Conservation (phyloP, 2,329 filamentous ascomycete species). For the Phoma sp. region DNA sequence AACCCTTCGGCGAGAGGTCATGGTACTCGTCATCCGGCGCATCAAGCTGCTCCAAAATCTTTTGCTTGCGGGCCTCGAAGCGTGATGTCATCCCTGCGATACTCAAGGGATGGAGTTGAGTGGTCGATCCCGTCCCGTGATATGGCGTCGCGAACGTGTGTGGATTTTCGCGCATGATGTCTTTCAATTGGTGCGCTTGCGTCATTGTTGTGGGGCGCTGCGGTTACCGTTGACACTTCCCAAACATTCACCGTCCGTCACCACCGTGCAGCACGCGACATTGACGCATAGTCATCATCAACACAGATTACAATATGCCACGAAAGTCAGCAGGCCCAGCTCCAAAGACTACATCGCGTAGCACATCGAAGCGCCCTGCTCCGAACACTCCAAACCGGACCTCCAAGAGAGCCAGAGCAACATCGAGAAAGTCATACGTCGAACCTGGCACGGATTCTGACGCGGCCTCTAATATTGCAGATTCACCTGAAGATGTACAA, state of each 20-base stretch:
- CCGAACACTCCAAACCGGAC: conserved; percentile 41
- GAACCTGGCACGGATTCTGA: conserved; percentile 40
- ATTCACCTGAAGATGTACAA: conserved; percentile 22
- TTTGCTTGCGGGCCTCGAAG: conserved; percentile 67
- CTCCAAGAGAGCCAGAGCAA: conserved; percentile 46
- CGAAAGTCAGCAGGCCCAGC: conserved; percentile 32
- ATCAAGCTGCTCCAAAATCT: conserved; percentile 74
- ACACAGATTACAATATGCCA: conserved; percentile 33
- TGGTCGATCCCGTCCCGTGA: conserved; percentile 32
- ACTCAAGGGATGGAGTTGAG: background rate
- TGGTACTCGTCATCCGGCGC: conserved; percentile 75
- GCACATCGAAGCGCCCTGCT: conserved; percentile 47
- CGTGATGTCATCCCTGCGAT: conserved; percentile 36
- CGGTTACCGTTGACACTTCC: conserved; percentile 18
- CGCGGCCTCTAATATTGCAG: background rate
- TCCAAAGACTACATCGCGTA: conserved; percentile 27
- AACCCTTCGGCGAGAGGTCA: conserved; percentile 88
- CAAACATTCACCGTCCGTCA: conserved; percentile 18
- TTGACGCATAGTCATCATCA: background rate
- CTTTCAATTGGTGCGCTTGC: conserved; percentile 22
- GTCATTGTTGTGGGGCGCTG: conserved; percentile 31
- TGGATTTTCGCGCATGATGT: conserved; percentile 19
- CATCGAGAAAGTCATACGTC: conserved; percentile 44
- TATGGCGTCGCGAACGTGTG: conserved; percentile 27
- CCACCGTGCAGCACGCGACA: conserved; percentile 1